Base-by-base conservation (phyloP, 2,329 filamentous ascomycete genomes). In the Tolypocladium ophioglossoides region DNA sequence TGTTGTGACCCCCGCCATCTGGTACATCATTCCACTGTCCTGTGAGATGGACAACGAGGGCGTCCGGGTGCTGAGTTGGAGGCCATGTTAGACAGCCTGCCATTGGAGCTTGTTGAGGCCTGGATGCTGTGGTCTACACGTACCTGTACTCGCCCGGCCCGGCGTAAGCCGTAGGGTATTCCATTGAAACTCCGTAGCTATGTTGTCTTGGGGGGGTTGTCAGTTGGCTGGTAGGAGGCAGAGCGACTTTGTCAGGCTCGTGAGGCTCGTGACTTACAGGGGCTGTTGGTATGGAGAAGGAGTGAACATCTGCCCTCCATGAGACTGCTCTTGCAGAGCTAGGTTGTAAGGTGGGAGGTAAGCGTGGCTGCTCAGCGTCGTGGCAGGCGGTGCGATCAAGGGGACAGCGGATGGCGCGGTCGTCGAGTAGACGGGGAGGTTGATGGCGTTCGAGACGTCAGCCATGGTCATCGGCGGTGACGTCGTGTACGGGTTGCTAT, bases 341-440 rank as follows among this genome's bases (percentile, higher is more conserved):
- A 74, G 66, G 54, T 74, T 77, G 65, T 79, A 82, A 8, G 78
- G 69, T 1, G 76, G 67, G 54, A 81, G 67, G 62, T 79, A 80
- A 22, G 70, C 66, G 20, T 70, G 69, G 14, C 66, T 65, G 18
- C 68, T 65, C 55, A 78, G 68, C 11, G 73, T 69, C 2, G 73
- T 72, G 1, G 73, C 68, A 2, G 78, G 72, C 58, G 82, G 77
- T 22, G 76, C 66, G 24, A 82, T 69, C 5, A 82, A 68, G 5
- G 78, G 74, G 39, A 80, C 76, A 14, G 77, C 71, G 8, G 76
- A 65, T 1, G 78, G 71, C 3, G 76, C 73, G 2, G n/a, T n/a
- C n/a, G 78, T 76, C 2, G 78, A 75, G 66, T 82, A 82, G 52
- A 78, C 65, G 22, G 77, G 72, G 53, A 81, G 68, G 53, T 67